Evolutionary conservation across 441 rosid species (phyloP).

Genomic region (Melastoma candidum): DNA sequence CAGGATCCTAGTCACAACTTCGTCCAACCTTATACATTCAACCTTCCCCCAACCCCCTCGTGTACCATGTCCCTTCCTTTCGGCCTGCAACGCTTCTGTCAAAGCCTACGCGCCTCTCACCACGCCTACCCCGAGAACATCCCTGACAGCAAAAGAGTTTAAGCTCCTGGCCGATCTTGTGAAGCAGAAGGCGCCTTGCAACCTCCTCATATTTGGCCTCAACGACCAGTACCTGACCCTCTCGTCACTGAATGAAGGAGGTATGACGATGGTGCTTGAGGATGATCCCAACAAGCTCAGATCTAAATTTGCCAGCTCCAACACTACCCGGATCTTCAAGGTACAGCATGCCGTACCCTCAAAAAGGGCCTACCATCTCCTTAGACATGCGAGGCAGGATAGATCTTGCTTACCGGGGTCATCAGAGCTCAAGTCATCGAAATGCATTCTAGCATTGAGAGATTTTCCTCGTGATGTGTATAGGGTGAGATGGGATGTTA

Average conservation of each 20-base stretch:
- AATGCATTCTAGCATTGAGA: conserved; percentile 26
- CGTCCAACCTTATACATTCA: conserved; percentile 31
- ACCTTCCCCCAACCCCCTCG: conserved; percentile 27
- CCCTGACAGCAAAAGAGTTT: conserved; percentile 56
- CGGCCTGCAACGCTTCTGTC: conserved; percentile 18
- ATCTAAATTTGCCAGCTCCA: conserved; percentile 18
- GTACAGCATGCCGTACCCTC: conserved; percentile 35
- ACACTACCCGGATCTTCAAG: conserved; percentile 30
- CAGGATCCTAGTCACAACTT: conserved; percentile 37
- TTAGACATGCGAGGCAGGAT: conserved; percentile 40
- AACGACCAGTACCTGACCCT: conserved; percentile 34
- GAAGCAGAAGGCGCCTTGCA: conserved; percentile 41
- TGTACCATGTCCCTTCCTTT: conserved; percentile 21
- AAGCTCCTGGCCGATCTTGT: conserved; percentile 41
- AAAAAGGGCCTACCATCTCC: conserved; percentile 45
- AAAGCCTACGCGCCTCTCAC: conserved; percentile 5
- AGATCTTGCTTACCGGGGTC: conserved; percentile 29
- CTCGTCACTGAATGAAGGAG: conserved; percentile 39
- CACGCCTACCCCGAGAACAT: conserved; percentile 8
- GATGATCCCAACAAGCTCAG: conserved; percentile 34
- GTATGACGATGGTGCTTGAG: conserved; percentile 40
- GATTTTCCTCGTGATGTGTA: conserved; percentile 38
- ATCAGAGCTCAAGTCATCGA: conserved; percentile 20
- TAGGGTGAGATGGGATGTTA: conserved; percentile 35
- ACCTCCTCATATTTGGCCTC: conserved; percentile 52